Base-by-base conservation (phyloP, 768 basidiomycete species). In the Podaxis sp. region DNA sequence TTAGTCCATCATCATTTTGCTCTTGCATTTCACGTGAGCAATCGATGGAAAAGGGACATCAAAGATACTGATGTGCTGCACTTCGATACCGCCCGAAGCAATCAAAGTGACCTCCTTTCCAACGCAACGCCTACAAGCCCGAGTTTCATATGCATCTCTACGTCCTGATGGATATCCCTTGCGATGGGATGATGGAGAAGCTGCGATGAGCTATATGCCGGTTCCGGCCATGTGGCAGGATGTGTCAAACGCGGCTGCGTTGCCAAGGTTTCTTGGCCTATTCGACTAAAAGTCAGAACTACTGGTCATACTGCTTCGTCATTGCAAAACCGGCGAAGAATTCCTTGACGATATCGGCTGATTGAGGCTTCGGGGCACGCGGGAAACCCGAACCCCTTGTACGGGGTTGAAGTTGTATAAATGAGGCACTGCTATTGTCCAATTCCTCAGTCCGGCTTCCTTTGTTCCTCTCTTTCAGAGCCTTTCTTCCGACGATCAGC, bases 361-460 rank as follows among this genome's bases (percentile, higher is more conserved):
- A 33, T 8, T 9, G 33, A 33, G 33, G 33, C 8, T 33, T 33
- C 33, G 33, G 33, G 9, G 7, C 33, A 33, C 33, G 6, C 33
- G 33, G 33, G 33, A 33, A 33, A 33, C 33, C 33, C 8, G 8
- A 33, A 9, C 33, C 8, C 29, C 29, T 33, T 33, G 29, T 33
- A 33, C 1, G 65, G 71, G 12, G 40, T 41, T 84, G 29, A 76
- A 75, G 29, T 7, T 33, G 29, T n/a, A 79, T 85, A 54, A 80
- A 59, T 73, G 77, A 55, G 67, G 59, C 22, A 54, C 64, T 52
- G 61, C 57, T 55, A 29, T 59, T 59, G 41, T 51, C 57, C 59
- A 57, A 33, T 47, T 40, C 49, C 62, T 50, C 54, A 59, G 38
- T 46, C 40, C 40, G 61, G 40, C 50, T 59, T 63, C 61, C 58